Percentiles rank a stretch among this genome's conserved stretches.
Conservation (phyloP, 768 basidiomycete genomes). For the Mycena kentingensis region DNA sequence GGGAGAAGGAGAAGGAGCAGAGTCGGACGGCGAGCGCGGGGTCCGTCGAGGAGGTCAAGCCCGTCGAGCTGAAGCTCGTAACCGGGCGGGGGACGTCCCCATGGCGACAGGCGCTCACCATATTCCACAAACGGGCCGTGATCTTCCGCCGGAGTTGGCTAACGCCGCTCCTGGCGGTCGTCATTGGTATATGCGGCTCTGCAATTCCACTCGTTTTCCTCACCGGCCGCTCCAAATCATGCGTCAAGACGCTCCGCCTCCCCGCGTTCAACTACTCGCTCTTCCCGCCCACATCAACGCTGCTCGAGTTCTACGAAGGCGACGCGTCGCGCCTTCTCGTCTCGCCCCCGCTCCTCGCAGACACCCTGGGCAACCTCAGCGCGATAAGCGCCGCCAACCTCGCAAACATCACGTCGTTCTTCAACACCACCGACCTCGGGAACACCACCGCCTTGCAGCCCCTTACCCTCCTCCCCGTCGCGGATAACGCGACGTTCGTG, state of each 20-base stretch:
- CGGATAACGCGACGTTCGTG: neutral
- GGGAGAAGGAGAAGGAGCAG: slow-evolving; percentile 15
- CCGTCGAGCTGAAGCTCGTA: slow-evolving; percentile 42
- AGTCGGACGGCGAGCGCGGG: slow-evolving; percentile 17
- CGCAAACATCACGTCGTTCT: neutral
- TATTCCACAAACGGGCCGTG: slow-evolving; percentile 70
- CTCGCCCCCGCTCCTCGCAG: slow-evolving; percentile 56
- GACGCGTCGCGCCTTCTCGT: slow-evolving; percentile 42
- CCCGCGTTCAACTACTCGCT: slow-evolving; percentile 45
- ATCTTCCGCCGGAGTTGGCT: slow-evolving; percentile 72
- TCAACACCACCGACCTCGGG: slow-evolving; percentile 42
- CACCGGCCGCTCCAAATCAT: slow-evolving; percentile 50
- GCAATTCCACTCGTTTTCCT: slow-evolving; percentile 72
- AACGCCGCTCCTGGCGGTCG: slow-evolving; percentile 53
- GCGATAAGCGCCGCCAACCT: slow-evolving; percentile 25
- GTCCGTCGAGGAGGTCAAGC: slow-evolving; percentile 23
- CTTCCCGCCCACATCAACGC: slow-evolving; percentile 54
- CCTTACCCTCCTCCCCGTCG: slow-evolving; percentile 31
- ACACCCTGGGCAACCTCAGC: slow-evolving; percentile 46
- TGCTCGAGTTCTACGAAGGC: slow-evolving; percentile 34
- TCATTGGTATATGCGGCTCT: slow-evolving; percentile 61
- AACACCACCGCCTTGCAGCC: slow-evolving; percentile 29
- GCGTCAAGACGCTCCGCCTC: slow-evolving; percentile 40
- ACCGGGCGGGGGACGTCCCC: slow-evolving; percentile 57
- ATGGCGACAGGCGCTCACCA: slow-evolving; percentile 66